phyloP scores from a whole-genome alignment of 768 basidiomycete species.

The Boletus pseudo-olivaceus region DNA sequence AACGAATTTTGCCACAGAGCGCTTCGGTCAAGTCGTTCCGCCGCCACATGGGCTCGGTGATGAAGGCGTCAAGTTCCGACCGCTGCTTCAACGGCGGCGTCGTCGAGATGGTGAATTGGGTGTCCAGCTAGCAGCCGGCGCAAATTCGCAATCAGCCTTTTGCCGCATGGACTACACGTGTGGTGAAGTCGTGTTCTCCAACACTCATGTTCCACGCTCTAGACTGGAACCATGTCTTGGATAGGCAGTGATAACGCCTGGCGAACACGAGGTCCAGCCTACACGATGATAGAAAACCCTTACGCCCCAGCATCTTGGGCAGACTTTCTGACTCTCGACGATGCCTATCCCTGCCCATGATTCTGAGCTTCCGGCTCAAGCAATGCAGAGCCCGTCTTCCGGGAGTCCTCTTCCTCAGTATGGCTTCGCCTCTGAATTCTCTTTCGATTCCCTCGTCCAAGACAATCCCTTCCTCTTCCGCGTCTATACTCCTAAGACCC shows the following conservation, averaged over 20 bases:
- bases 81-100: not conserved
- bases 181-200: slow-evolving; percentile 9
- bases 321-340: slow-evolving; percentile 15
- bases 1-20: not conserved
- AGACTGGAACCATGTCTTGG: slow-evolving; percentile 9
- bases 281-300: slow-evolving; percentile 28
- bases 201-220: slow-evolving; percentile 1
- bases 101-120: not conserved
- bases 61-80: not conserved
- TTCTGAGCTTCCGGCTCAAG: slow-evolving; percentile 11
- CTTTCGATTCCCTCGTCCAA: slow-evolving; percentile 58
- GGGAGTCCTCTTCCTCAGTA: slow-evolving; percentile 57
- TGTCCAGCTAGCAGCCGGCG: not conserved
- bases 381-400: slow-evolving; percentile 20
- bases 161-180: slow-evolving; percentile 26
- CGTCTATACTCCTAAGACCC: slow-evolving; percentile 70
- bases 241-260: slow-evolving; percentile 33
- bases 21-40: not conserved
- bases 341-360: slow-evolving; percentile 24
- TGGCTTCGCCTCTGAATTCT: slow-evolving; percentile 61
- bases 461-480: slow-evolving; percentile 77
- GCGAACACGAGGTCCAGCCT: slow-evolving; percentile 27
- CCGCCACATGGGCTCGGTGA: not conserved
- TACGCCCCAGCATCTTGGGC: slow-evolving; percentile 2
- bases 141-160: not conserved